Evolutionary conservation across 192 early-diverging fungal genomes (phyloP).

Genomic region (Entomortierella beljakovae): DNA sequence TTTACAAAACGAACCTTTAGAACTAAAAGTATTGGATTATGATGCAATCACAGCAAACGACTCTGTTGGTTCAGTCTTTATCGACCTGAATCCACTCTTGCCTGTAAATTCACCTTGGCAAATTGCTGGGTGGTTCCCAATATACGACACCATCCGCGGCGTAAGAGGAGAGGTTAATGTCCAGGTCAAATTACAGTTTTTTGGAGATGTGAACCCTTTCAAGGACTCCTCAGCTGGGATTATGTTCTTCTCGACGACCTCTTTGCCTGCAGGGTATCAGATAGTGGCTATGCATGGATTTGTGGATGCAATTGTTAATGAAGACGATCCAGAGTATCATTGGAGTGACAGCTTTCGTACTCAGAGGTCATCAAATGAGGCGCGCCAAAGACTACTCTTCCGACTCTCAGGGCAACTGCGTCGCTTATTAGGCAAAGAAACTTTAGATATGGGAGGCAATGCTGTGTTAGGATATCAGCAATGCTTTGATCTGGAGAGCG

Average conservation of each 20-base stretch:
- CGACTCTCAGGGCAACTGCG: constrained; percentile 74
- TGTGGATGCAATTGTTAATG: constrained; percentile 73
- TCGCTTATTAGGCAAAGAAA: constrained; percentile 81
- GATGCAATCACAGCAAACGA: constrained; percentile 79
- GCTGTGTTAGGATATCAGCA: constrained; percentile 81
- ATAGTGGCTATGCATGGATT: constrained; percentile 75
- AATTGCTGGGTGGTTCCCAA: constrained; percentile 85
- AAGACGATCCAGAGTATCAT: constrained; percentile 87
- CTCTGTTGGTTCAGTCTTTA: constrained; percentile 80
- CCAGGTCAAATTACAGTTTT: constrained; percentile 80
- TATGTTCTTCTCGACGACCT: constrained; percentile 73
- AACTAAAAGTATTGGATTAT: constrained; percentile 81
- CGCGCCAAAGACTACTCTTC: constrained; percentile 76
- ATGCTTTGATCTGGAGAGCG: constrained; percentile 81
- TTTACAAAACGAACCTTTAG: constrained; percentile 86
- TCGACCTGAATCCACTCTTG: constrained; percentile 83
- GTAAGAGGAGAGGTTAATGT: constrained; percentile 80
- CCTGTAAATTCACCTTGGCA: constrained; percentile 71
- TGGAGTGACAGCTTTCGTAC: constrained; percentile 86
- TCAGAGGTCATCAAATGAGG: constrained; percentile 82
- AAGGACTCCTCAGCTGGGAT: constrained; percentile 76
- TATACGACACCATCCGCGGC: constrained; percentile 80
- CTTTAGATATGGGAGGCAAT: constrained; percentile 78
- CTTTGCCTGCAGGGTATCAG: constrained; percentile 65
- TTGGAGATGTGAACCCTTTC: constrained; percentile 87